Conservation (phyloP, 768 basidiomycete species). For the Leucocoprinus birnbaumii region DNA sequence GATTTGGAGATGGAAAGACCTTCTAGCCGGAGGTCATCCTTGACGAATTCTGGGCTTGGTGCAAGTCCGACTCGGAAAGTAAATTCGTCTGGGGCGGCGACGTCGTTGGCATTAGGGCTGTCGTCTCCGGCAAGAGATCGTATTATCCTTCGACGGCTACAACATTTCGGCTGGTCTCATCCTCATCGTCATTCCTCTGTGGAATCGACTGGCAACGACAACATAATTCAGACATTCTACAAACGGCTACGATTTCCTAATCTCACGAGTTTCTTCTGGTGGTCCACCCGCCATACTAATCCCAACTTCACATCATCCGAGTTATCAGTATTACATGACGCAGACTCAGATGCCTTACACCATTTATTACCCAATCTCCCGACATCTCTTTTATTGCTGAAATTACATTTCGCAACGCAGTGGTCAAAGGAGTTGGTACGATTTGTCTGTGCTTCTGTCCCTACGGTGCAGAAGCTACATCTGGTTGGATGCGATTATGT, state of each 20-base stretch:
- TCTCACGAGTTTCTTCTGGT: neutral
- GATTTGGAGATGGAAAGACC: no score
- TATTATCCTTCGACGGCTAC: neutral
- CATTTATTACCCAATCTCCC: neutral
- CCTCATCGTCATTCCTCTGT: no score
- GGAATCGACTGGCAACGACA: no score
- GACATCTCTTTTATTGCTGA: neutral
- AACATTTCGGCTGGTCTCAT: neutral
- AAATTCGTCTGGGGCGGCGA: no score
- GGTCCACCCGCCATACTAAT: neutral
- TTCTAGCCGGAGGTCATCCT: no score
- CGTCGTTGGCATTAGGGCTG: no score
- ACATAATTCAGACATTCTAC: neutral
- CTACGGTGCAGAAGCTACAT: neutral
- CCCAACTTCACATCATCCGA: no score
- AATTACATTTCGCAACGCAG: neutral
- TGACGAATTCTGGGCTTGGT: no score
- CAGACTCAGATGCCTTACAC: neutral
- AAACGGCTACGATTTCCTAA: neutral
- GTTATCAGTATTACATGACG: no score
- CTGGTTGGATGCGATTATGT: neutral
- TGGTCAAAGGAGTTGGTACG: neutral
- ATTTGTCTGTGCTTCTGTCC: neutral
- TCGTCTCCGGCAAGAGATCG: neutral
- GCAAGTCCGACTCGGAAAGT: no score